Conservation (phyloP, 257 asterid genomes). For the Solanum commersonii region DNA sequence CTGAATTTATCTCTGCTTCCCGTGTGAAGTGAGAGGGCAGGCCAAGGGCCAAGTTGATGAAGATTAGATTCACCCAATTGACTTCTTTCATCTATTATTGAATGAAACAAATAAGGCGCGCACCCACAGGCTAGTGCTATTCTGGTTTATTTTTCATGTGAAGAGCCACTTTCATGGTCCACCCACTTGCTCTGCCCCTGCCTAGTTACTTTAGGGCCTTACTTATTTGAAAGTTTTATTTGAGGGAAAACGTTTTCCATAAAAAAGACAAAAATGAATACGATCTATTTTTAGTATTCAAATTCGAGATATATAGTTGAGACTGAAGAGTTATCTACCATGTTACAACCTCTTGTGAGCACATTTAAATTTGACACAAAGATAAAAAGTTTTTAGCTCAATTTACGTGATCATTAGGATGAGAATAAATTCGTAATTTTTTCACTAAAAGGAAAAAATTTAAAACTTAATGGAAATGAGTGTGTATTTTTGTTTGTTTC, state of each 20-base stretch:
- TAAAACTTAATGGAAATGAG: background rate
- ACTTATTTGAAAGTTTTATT: background rate
- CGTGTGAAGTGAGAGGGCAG: too few species aligned
- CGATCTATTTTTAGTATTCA: background rate
- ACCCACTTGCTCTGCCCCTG: background rate
- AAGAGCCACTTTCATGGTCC: background rate
- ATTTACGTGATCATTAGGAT: background rate
- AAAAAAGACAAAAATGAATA: background rate
- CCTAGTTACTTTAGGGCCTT: background rate
- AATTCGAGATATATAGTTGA: background rate
- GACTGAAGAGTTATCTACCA: background rate
- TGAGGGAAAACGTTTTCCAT: background rate
- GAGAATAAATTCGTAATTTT: background rate
- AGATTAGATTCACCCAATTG: background rate
- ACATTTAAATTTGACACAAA: background rate
- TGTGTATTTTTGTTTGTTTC: background rate
- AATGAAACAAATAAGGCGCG: background rate
- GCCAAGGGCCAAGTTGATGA: background rate
- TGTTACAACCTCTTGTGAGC: background rate
- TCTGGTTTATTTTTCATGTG: background rate
- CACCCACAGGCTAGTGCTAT: background rate
- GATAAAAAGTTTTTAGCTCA: background rate
- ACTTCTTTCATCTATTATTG: background rate
- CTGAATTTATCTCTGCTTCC: background rate
- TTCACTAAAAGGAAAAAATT: background rate